Evolutionary conservation across 2,329 filamentous ascomycete genomes (phyloP).

Genomic region (Akanthomyces lecanii): DNA sequence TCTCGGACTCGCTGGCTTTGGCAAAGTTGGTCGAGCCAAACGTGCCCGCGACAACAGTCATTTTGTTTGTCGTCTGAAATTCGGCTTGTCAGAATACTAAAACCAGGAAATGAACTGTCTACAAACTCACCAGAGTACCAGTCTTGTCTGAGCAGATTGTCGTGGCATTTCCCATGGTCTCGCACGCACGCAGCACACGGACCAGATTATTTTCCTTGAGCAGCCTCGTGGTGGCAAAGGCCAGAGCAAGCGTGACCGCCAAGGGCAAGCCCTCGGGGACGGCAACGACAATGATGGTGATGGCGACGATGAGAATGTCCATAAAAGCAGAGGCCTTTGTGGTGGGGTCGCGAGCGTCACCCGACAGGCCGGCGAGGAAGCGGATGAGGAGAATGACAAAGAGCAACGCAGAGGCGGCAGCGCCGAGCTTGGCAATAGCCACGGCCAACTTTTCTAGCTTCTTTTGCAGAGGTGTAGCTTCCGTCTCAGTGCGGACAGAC

Average conservation of each 20-base stretch:
- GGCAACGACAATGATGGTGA: constrained; percentile 64
- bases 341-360: constrained; percentile 43
- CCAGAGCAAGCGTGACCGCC: constrained; percentile 63
- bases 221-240: constrained; percentile 66
- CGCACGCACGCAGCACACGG: constrained; percentile 62
- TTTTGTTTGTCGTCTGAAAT: constrained; percentile 56
- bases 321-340: constrained; percentile 57
- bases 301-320: constrained; percentile 60
- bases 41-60: constrained; percentile 69
- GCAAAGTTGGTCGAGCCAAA: constrained; percentile 45
- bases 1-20: constrained; percentile 25
- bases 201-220: constrained; percentile 68
- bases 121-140: constrained; percentile 27
- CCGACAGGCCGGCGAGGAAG: constrained; percentile 61
- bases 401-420: constrained; percentile 65
- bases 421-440: constrained; percentile 42
- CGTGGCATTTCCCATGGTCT: constrained; percentile 68
- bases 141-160: constrained; percentile 69
- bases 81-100: background rate
- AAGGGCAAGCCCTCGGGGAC: constrained; percentile 64
- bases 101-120: too few relatives aligned
- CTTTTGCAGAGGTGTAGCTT: constrained; percentile 51
- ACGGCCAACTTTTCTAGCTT: constrained; percentile 41
- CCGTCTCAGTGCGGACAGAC: constrained; percentile 47
- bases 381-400: constrained; percentile 77